Base-by-base conservation (phyloP, 2,329 filamentous ascomycete species). In the Scedosporium boydii region DNA sequence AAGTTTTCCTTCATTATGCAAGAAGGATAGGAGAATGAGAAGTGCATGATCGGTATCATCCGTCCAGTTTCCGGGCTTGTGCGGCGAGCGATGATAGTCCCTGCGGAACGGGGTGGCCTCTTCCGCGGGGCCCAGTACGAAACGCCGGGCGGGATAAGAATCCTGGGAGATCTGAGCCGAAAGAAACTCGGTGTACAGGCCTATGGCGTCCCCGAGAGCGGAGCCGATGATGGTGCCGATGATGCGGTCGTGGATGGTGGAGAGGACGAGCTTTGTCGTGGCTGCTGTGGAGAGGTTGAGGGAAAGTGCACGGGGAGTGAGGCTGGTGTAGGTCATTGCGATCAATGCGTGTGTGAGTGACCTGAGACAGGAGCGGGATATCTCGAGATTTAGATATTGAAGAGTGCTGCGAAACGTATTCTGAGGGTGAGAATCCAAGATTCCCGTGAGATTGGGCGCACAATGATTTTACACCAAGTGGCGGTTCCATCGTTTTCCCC, bases 41-140 rank as follows among this genome's bases (percentile, higher is more conserved):
- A 82, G 71, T 3, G 80, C 76, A 68, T 83, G 80, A 65, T 83
- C 81, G 0, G 81, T 83, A 68, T 83, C 81, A 64, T 84, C 80
- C 0, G 80, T 84, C 80, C 80, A 83, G 48, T 77, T 75, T 26
- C 76, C 74, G 0, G 72, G 67, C 3, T 69, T 67, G 42, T 78
- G 76, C 29, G 76, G 75, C 60, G 74, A 72, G 58, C 79, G 73
- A 65, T 82, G 80, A 4, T 69, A 66, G 65, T 82, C 80, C n/a
- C 72, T 69, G 18, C 74, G 70, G 64, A 77, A 76, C 0, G 75
- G 73, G 0, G 79, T 81, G 0, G 72, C 71, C 7, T 70, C 63
- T 1, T 73, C 72, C 4, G 60, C 23, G 2, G 74, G 73, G 1
- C 68, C 63, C 1, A 82, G 72, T 3, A 72, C 74, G 66, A 82